phyloP scores from a whole-genome alignment of 106 monocot genomes.

The Acorus calamus region DNA sequence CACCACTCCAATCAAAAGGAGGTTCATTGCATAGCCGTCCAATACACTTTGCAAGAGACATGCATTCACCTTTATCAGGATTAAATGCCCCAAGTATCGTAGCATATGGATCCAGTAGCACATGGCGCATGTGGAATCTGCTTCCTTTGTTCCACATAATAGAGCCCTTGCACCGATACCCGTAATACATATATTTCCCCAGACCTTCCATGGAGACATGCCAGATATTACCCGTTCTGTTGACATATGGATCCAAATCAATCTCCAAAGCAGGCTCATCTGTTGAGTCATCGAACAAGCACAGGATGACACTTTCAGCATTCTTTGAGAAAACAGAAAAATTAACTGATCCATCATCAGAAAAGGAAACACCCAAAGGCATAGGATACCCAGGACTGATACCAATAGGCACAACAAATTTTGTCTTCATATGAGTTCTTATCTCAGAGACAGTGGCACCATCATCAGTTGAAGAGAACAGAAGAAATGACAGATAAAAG shows the following conservation, averaged over 20 bases:
- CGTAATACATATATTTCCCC: slow-evolving; percentile 40
- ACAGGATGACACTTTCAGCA: slow-evolving; percentile 61
- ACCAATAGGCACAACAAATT: slow-evolving; percentile 70
- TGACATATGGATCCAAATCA: slow-evolving; percentile 68
- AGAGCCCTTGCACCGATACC: slow-evolving; percentile 52
- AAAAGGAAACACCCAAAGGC: slow-evolving; percentile 57
- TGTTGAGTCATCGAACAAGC: slow-evolving; percentile 35
- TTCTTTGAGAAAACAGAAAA: slow-evolving; percentile 70
- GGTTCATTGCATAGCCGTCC: slow-evolving; percentile 26
- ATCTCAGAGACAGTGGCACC: slow-evolving; percentile 18
- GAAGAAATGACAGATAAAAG: slow-evolving; percentile 55
- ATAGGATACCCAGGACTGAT: slow-evolving; percentile 41
- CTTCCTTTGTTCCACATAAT: slow-evolving; percentile 21
- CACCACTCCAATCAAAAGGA: slow-evolving; percentile 63
- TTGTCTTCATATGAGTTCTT: slow-evolving; percentile 52
- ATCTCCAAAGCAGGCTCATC: slow-evolving; percentile 49
- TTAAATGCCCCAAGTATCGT: slow-evolving; percentile 30
- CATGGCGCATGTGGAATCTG: slow-evolving; percentile 27
- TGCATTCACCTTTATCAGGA: slow-evolving; percentile 23
- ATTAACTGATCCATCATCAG: slow-evolving; percentile 43
- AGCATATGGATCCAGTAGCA: slow-evolving; percentile 84
- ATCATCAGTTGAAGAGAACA: slow-evolving; percentile 15
- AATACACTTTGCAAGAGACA: slow-evolving; percentile 35
- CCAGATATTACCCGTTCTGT: slow-evolving; percentile 75
- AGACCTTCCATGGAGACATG: slow-evolving; percentile 42